Percentiles rank a stretch among this genome's conserved stretches.
These are phyloP conservation scores for Microstegium vimineum DNA, from an alignment of 176 grass and related monocot species.

Conservation along the genomic window DNA sequence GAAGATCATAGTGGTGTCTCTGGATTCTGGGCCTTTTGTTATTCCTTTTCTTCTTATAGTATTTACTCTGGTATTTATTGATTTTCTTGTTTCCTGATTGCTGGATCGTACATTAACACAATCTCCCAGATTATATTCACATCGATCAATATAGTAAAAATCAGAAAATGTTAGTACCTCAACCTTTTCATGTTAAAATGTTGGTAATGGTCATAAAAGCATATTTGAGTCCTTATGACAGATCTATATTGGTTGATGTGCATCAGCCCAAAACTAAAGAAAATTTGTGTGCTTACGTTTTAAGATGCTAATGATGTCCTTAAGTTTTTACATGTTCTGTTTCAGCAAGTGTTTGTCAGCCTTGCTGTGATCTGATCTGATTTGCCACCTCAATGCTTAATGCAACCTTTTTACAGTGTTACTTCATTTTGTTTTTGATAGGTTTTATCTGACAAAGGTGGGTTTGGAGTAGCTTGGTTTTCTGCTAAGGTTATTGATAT, in stretches of 20 bases:
- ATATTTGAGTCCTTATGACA: neutral
- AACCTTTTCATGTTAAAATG: neutral
- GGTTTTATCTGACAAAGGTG: constrained; percentile 54
- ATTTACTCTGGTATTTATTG: neutral
- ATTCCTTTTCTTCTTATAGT: neutral
- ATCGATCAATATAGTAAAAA: neutral
- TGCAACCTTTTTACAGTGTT: constrained; percentile 6
- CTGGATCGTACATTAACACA: neutral
- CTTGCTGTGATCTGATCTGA: neutral
- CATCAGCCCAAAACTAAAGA: neutral
- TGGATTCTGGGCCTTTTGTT: constrained; percentile 1
- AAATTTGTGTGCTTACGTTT: neutral
- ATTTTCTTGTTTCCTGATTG: neutral
- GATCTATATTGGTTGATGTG: neutral
- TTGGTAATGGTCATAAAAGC: neutral
- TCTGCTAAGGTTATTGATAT: constrained; percentile 80
- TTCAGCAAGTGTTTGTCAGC: neutral
- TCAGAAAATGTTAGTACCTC: neutral
- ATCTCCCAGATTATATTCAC: neutral
- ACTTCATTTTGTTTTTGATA: constrained; percentile 32
- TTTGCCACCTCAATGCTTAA: neutral
- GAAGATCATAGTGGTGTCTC: neutral
- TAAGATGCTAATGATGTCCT: neutral
- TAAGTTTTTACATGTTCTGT: neutral
- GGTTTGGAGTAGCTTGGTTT: constrained; percentile 73